Conservation (phyloP, 352 stramenopile genomes). For the Saprolegnia parasitica region DNA sequence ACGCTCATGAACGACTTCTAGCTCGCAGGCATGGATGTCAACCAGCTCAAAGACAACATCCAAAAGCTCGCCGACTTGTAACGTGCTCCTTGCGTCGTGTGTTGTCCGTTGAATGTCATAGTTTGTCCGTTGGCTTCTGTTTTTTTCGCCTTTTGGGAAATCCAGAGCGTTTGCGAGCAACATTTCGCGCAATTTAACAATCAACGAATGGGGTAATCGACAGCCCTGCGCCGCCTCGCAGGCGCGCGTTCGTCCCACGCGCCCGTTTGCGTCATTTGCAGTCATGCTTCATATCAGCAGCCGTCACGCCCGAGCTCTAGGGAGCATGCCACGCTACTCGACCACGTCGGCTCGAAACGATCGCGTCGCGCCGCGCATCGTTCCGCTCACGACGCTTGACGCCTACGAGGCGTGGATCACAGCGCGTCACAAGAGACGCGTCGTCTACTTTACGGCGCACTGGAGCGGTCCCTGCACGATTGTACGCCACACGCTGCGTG, state of each 20-base stretch:
- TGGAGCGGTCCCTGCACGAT: conserved; percentile 7
- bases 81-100: background rate
- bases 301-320: background rate
- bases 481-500: background rate
- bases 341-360: too few species aligned
- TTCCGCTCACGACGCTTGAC: too few species aligned
- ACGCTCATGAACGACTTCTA: conserved; percentile 2
- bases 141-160: too few species aligned
- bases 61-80: conserved; percentile 9
- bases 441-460: background rate
- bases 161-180: too few species aligned
- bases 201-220: too few species aligned
- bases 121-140: too few species aligned
- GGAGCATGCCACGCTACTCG: too few species aligned
- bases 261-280: background rate
- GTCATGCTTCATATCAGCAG: background rate
- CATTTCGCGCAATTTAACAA: too few species aligned
- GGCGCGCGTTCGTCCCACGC: background rate
- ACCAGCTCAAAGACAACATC: background rate
- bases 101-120: background rate
- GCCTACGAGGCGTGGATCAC: too few species aligned
- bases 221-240: too few species aligned
- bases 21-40: background rate
- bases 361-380: too few species aligned
- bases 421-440: background rate